Evolutionary conservation across 352 stramenopile genomes (phyloP).

Genomic region (Globisporangium lucens): DNA sequence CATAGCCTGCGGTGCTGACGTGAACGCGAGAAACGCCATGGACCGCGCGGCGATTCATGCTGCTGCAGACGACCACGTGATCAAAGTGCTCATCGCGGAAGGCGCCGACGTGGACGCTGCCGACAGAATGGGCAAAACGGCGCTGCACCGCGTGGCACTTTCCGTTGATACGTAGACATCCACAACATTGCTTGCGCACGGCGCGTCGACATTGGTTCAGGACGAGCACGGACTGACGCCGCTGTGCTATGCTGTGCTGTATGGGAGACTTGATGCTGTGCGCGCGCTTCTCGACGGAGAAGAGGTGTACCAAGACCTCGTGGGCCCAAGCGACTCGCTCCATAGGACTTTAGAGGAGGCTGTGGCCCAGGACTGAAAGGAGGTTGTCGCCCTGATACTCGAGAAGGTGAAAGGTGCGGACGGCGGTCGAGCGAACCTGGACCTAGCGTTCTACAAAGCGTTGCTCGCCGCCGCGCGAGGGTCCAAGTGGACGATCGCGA

Average conservation of each 20-base stretch:
- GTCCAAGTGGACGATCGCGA: not conserved
- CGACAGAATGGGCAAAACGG: not conserved
- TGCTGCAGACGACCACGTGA: not conserved
- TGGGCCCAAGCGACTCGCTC: not conserved
- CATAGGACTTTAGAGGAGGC: not conserved
- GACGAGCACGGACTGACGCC: not conserved
- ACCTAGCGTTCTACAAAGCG: not conserved
- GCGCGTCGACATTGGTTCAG: not conserved
- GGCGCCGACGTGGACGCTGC: not conserved
- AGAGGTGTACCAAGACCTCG: not conserved
- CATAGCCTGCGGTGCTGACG: not conserved
- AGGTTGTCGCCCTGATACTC: not conserved
- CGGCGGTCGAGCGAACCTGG: not conserved
- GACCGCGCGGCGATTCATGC: not conserved
- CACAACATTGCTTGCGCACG: not conserved
- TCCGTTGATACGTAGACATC: not conserved
- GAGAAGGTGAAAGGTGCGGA: not conserved
- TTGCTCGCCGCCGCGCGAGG: not conserved
- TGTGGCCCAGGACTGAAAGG: not conserved
- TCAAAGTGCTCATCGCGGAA: constrained; percentile 1
- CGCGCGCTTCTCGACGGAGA: not conserved
- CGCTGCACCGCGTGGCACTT: not conserved
- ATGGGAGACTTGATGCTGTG: not conserved
- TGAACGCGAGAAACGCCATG: not conserved
- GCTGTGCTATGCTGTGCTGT: not conserved